These are phyloP conservation scores for Paraconiothyrium brasiliense DNA, from an alignment of 2,329 filamentous ascomycete species.

Conservation along the genomic window DNA sequence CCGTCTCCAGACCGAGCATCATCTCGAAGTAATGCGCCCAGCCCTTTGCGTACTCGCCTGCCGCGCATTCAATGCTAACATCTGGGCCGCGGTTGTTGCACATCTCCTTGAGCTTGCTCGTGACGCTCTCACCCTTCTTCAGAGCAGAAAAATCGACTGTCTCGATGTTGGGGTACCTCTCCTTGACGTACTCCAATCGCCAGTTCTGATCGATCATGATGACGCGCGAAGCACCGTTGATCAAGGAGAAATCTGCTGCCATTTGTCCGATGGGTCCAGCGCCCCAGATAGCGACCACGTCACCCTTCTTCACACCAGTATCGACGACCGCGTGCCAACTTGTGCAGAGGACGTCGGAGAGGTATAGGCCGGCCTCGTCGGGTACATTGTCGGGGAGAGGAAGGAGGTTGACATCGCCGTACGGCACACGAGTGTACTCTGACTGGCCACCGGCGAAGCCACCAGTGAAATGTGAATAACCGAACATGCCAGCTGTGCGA, in stretches of 20 bases:
- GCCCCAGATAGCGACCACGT: slow-evolving; percentile 86
- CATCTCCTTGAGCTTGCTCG: slow-evolving; percentile 76
- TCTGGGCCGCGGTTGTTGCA: slow-evolving; percentile 76
- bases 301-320: slow-evolving; percentile 79
- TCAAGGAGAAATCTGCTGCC: slow-evolving; percentile 71
- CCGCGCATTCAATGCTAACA: slow-evolving; percentile 74
- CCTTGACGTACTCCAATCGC: slow-evolving; percentile 73
- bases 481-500: slow-evolving; percentile 72
- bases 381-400: slow-evolving; percentile 80
- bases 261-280: slow-evolving; percentile 87
- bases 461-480: slow-evolving; percentile 75
- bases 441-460: slow-evolving; percentile 89
- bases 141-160: slow-evolving; percentile 75
- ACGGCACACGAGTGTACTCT: slow-evolving; percentile 84
- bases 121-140: slow-evolving; percentile 70
- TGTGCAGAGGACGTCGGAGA: slow-evolving; percentile 82
- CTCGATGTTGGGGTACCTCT: slow-evolving; percentile 71
- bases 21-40: slow-evolving; percentile 70
- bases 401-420: slow-evolving; percentile 82
- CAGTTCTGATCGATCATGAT: slow-evolving; percentile 82
- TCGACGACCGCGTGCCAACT: slow-evolving; percentile 86
- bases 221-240: slow-evolving; percentile 77
- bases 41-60: slow-evolving; percentile 70
- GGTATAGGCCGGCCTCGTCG: slow-evolving; percentile 83
- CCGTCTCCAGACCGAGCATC: slow-evolving; percentile 76